Base-by-base conservation (phyloP, 129 eudicot genomes). In the Cynara cardunculus region DNA sequence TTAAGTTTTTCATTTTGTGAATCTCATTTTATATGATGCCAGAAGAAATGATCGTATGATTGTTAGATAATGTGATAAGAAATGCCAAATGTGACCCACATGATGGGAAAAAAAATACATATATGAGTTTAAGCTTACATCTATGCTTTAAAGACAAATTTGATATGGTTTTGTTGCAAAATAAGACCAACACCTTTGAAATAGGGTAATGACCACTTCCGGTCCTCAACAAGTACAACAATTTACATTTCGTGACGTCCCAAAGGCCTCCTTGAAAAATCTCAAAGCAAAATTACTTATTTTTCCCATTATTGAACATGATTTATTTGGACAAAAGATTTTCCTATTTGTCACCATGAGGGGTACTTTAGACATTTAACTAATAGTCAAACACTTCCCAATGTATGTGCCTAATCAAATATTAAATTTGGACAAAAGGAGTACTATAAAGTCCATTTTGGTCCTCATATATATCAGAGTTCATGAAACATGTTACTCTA, bases 1-100 rank as follows among this genome's bases (percentile, higher is more conserved):
- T 14, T 56, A 9, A 61, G 41, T 61, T 12, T 5, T 71, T 71
- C 83, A 71, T 30, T 49, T 79, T 79, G 53, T 79, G 59, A 75
- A 79, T n/a, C 69, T 26, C 25, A 30, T 28, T 49, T 49, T 56
- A 53, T 19, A 27, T 39, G 30, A 10, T 25, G 18, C 62, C 26
- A 35, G 59, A 71, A 71, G 25, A 32, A 31, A 61, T 6, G 10
- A 61, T 19, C 26, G n/a, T 18, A 7, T 5, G 25, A n/a, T 3
- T 19, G 11, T 59, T 21, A 61, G 68, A 19, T 21, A 0, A 61
- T 61, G 68, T n/a, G 25, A 61, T 61, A 13, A 61, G 68, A 61
- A 19, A 61, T n/a, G 25, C 68, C 19, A 61, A 61, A 61, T 61
- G 68, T 7, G 68, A 21, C 26, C 68, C 25, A 19, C 8, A 61